Percentiles rank a stretch among this genome's conserved stretches.
Conservation (phyloP, 257 asterid genomes). For the Hygrophila difformis region DNA sequence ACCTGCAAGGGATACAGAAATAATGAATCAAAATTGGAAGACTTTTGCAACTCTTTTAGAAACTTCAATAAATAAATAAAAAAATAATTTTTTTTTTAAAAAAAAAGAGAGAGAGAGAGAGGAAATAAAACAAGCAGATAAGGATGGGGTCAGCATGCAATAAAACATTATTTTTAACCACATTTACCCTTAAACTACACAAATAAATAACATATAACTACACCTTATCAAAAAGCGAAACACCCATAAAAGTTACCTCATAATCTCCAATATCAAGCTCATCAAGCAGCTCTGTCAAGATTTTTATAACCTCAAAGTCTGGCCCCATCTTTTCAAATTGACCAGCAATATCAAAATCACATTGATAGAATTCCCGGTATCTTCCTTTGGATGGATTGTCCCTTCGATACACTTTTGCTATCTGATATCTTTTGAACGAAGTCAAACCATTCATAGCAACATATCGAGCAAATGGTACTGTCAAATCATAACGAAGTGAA, state of each 20-base stretch:
- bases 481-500: conserved; percentile 93
- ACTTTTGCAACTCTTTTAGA: too few relatives aligned
- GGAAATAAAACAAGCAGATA: conserved; percentile 8
- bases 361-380: conserved; percentile 94
- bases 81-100: too few relatives aligned
- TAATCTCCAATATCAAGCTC: conserved; percentile 85
- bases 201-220: conserved; percentile 1
- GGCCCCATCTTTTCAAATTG: conserved; percentile 92
- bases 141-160: too few relatives aligned
- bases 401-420: conserved; percentile 91
- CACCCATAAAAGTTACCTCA: conserved; percentile 42
- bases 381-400: conserved; percentile 97
- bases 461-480: conserved; percentile 86
- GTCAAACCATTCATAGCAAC: conserved; percentile 89
- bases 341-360: conserved; percentile 94
- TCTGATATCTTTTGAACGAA: conserved; percentile 91
- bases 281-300: conserved; percentile 81
- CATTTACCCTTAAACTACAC: not conserved
- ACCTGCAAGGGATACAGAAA: conserved; percentile 39
- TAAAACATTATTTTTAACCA: not conserved
- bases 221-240: conserved; percentile 2
- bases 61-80: too few relatives aligned
- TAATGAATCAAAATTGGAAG: too few relatives aligned
- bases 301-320: conserved; percentile 81
- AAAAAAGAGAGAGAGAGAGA: too few relatives aligned